These are phyloP conservation scores for Aspergillus ochraceus DNA, from an alignment of 2,329 filamentous ascomycete species.

Conservation along the genomic window DNA sequence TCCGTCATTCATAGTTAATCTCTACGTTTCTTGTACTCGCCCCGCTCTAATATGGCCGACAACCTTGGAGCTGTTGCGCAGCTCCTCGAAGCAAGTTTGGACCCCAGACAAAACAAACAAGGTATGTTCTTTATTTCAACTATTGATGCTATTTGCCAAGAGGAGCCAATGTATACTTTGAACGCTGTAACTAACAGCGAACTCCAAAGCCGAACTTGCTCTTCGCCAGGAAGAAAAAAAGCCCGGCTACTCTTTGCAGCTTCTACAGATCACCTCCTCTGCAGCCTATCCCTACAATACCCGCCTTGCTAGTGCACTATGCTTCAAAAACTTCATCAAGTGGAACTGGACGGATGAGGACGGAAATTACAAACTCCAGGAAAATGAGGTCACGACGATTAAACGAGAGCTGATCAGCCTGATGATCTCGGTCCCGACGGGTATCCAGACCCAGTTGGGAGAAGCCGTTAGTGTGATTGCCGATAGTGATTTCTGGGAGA, in stretches of 20 bases:
- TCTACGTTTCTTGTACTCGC: conserved; percentile 5
- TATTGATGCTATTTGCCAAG: background rate
- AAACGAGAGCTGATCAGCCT: conserved; percentile 93
- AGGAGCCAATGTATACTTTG: background rate
- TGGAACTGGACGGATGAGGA: conserved; percentile 95
- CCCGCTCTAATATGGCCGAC: conserved; percentile 54
- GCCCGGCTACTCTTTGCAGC: conserved; percentile 80
- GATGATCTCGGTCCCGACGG: conserved; percentile 88
- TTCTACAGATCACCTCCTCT: conserved; percentile 87
- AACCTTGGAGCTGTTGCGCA: conserved; percentile 68
- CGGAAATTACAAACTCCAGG: conserved; percentile 84
- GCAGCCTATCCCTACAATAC: conserved; percentile 71
- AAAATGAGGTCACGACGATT: conserved; percentile 82
- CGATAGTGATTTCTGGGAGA: conserved; percentile 94
- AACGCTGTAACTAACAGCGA: conserved; percentile 4
- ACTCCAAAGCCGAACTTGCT: conserved; percentile 69
- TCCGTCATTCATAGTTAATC: conserved; percentile 2
- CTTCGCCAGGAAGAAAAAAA: conserved; percentile 78
- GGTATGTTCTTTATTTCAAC: conserved; percentile 55
- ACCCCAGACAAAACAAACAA: conserved; percentile 84
- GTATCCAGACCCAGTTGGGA: conserved; percentile 88
- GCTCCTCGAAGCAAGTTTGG: conserved; percentile 86
- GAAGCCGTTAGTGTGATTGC: conserved; percentile 97
- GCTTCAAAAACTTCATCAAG: conserved; percentile 98
- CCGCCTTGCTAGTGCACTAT: conserved; percentile 82